Base-by-base conservation (phyloP, 2,329 filamentous ascomycete species). In the Neurospora sp. region DNA sequence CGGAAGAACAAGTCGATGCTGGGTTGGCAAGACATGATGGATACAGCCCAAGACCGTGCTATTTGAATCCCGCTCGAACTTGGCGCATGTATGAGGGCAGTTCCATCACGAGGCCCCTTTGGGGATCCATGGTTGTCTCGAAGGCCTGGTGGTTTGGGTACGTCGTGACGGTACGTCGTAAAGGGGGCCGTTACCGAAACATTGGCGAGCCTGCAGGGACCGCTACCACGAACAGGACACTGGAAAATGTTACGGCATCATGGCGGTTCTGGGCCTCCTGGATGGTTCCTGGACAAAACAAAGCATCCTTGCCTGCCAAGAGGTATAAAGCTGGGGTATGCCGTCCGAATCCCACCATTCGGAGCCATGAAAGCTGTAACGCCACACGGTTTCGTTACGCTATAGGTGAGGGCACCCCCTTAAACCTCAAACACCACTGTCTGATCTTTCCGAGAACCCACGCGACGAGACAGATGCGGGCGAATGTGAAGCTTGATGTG, bases 401-500 rank as follows among this genome's bases (percentile, higher is more conserved):
- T 62, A 70, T 71, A 73, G 68, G 71, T 70, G 71, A 73, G 71
- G 70, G 68, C 69, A 39, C 66, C 71, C 71, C 69, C 69, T 67
- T 71, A 67, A 71, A 72, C 69, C 69, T 74, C 73, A 73, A 72
- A 75, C 73, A 33, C 62, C 43, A 71, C 43, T 62, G 52, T 58
- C 46, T 58, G 52, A 33, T 52, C 39, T 68, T 36, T 36, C 15
- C n/a, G 42, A 38, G 7, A 52, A 38, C 42, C 43, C 43, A 36
- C 67, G 38, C 28, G 40, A 62, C 28, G 67, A 68, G 23, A 33
- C 15, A 43, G 67, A 39, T 52, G 67, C 40, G 67, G 28, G 28
- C 52, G 52, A 62, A 62, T 36, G 23, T 36, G 23, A 5, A 15
- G 7, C 52, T 9, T 17, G 28, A 33, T 62, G 28, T 17, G 28